A percentile compares a stretch with the other conserved stretches of the same genome.
phyloP scores from a whole-genome alignment of 352 stramenopile genomes.

The Detonula confervacea region DNA sequence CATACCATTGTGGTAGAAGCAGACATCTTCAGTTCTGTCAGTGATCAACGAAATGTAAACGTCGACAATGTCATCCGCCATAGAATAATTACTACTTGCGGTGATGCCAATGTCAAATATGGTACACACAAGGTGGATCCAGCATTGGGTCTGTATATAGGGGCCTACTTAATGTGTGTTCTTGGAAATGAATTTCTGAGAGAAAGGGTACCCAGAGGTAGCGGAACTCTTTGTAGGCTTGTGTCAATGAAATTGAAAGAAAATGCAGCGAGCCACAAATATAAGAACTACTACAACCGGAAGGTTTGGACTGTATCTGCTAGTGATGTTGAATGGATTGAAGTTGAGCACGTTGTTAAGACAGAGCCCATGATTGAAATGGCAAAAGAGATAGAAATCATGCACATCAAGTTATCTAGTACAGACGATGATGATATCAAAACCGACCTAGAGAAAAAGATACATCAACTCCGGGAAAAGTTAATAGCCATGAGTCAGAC shows the following conservation, averaged over 20 bases:
- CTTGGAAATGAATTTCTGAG: neutral
- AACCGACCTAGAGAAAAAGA: no score
- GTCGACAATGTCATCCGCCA: no score
- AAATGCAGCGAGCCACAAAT: neutral
- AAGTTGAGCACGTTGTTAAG: no score
- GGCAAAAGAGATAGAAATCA: no score
- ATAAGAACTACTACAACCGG: neutral
- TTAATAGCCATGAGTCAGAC: no score
- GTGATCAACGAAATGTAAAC: neutral
- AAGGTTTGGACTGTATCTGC: neutral
- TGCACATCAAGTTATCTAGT: no score
- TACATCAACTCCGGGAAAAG: no score
- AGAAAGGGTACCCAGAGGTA: neutral
- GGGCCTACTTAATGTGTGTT: neutral
- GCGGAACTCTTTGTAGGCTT: neutral
- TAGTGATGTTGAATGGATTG: neutral
- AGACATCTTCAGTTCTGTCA: no score
- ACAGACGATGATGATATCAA: no score
- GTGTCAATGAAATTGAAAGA: neutral
- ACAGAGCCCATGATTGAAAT: no score
- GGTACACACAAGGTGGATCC: neutral
- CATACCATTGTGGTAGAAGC: constrained; percentile 39
- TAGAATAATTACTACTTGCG: neutral
- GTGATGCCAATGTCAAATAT: neutral
- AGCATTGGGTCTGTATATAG: neutral